Percentiles rank a stretch among this genome's conserved stretches.
Evolutionary conservation across 2,329 filamentous ascomycete species (phyloP).

Genomic region (Ophiosphaerella herpotricha): DNA sequence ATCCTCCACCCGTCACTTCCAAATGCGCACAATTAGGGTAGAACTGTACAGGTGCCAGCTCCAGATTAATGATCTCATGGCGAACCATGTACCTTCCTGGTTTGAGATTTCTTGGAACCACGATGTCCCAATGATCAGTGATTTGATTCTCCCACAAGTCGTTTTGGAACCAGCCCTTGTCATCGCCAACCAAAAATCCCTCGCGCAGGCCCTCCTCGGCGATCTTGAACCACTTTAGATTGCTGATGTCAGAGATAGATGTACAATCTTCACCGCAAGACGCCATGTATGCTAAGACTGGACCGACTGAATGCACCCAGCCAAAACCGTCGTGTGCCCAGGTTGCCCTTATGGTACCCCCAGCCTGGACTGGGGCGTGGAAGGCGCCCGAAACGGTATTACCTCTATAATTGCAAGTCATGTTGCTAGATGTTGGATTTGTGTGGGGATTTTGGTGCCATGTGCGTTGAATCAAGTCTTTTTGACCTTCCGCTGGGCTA

Average conservation of each 20-base stretch:
- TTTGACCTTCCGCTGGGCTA: neutral
- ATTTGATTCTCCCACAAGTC: neutral
- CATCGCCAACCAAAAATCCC: neutral
- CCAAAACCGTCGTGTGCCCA: neutral
- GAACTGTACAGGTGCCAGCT: neutral
- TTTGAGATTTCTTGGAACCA: neutral
- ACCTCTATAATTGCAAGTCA: neutral
- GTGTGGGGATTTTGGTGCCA: conserved; percentile 1
- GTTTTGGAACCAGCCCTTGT: neutral
- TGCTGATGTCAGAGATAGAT: neutral
- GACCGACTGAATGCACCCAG: neutral
- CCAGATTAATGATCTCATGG: neutral
- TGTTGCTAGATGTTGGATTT: neutral
- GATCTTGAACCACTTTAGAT: neutral
- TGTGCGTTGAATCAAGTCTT: neutral
- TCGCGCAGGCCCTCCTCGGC: neutral
- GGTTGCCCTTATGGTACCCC: neutral
- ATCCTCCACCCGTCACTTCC: neutral
- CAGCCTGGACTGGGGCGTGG: neutral
- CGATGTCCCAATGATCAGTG: neutral
- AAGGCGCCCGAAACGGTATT: neutral
- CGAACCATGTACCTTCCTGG: neutral
- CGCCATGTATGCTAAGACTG: neutral
- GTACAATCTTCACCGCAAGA: neutral
- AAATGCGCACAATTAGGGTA: conserved; percentile 1